phyloP scores from a whole-genome alignment of 495 filamentous ascomycete genomes.

The Recurvomyces mirabilis region DNA sequence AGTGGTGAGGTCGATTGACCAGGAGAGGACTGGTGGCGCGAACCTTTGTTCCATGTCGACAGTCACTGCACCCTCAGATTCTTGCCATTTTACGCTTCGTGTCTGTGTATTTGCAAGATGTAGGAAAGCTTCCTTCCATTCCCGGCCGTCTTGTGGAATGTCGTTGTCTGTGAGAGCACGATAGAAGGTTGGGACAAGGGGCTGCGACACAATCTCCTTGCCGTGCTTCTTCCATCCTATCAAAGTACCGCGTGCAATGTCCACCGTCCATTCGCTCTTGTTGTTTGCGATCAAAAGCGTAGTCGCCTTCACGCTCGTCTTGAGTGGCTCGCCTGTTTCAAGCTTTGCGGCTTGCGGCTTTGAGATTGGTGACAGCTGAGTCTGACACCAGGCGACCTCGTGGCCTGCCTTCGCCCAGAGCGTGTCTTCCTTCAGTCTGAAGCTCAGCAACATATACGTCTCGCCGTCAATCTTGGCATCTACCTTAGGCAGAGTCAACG shows the following conservation, averaged over 20 bases:
- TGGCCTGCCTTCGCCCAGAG: conserved; percentile 7
- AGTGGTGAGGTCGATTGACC: conserved; percentile 2
- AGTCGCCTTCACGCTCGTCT: not conserved
- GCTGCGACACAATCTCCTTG: conserved; percentile 3
- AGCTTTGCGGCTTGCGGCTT: too few relatives aligned
- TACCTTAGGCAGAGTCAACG: not conserved
- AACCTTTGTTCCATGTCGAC: conserved; percentile 6
- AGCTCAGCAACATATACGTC: conserved; percentile 3
- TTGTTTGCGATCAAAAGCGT: not conserved
- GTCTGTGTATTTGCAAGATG: conserved; percentile 5
- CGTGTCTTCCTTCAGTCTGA: conserved; percentile 4
- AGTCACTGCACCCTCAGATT: not conserved
- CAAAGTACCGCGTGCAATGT: not conserved
- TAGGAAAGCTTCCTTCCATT: conserved; percentile 3
- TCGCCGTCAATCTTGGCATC: not conserved
- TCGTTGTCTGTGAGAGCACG: conserved; percentile 11
- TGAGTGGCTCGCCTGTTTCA: not conserved
- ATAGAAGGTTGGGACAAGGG: conserved; percentile 6
- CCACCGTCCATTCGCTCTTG: not conserved
- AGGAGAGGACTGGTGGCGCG: conserved; percentile 9
- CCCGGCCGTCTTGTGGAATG: not conserved
- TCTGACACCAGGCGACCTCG: conserved; percentile 6
- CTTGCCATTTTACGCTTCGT: conserved; percentile 3
- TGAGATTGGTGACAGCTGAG: too few relatives aligned
- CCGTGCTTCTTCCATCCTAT: conserved; percentile 7